Percentiles rank a stretch among this genome's conserved stretches.
Evolutionary conservation across 169 alveolate genomes (phyloP).

Genomic region (Pseudocohnilembus persalinus): DNA sequence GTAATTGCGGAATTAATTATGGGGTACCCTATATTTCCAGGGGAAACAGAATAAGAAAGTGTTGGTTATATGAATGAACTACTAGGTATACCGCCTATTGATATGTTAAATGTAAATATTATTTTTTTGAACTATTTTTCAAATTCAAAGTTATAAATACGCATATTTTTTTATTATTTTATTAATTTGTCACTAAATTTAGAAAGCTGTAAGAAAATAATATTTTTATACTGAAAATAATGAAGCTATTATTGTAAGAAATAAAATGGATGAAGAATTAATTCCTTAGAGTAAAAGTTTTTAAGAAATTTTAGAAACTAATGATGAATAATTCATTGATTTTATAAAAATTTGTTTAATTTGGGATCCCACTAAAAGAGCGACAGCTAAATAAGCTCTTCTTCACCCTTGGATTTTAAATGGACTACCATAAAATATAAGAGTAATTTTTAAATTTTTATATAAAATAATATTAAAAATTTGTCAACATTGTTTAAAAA

Average conservation of each 20-base stretch:
- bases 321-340: constrained; percentile 58
- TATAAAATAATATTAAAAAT: too few species aligned
- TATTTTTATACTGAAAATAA: constrained; percentile 55
- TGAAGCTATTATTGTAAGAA: constrained; percentile 53
- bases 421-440: constrained; percentile 68
- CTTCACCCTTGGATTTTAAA: constrained; percentile 71
- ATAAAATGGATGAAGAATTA: constrained; percentile 61
- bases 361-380: constrained; percentile 74
- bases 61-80: constrained; percentile 67
- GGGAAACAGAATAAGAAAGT: constrained; percentile 78
- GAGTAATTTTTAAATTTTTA: background rate
- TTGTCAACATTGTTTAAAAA: background rate
- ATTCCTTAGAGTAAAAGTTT: constrained; percentile 56
- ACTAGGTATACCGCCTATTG: constrained; percentile 63
- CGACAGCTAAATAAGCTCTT: constrained; percentile 72
- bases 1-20: constrained; percentile 74
- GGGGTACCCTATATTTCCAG: constrained; percentile 89
- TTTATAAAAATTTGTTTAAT: constrained; percentile 60
- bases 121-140: too few species aligned
- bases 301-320: constrained; percentile 29
- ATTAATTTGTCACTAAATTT: too few species aligned
- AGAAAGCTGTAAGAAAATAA: constrained; percentile 46
- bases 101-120: constrained; percentile 28
- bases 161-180: background rate
- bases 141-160: too few species aligned